phyloP scores from a whole-genome alignment of 495 filamentous ascomycete species.

The Wilcoxina mikolae region DNA sequence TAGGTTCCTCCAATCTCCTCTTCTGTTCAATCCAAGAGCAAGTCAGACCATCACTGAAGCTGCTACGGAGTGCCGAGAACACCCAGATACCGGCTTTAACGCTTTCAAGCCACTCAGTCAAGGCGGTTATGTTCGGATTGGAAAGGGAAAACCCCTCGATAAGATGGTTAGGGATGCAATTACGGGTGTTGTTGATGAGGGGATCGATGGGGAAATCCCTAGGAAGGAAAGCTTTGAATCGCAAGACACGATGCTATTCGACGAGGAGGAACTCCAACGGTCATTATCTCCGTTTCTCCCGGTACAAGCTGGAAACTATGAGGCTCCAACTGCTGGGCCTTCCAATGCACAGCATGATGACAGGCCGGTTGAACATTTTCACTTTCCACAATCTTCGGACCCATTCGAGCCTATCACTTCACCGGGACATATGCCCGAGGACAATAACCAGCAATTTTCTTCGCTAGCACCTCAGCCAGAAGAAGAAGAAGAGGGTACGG shows the following conservation, averaged over 20 bases:
- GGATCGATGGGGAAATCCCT: neutral
- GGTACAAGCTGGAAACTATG: neutral
- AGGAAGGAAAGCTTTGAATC: neutral
- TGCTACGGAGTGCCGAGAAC: neutral
- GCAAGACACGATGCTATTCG: neutral
- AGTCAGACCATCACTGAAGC: conserved; percentile 3
- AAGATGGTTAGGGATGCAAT: neutral
- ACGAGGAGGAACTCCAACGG: neutral
- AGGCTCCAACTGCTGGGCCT: neutral
- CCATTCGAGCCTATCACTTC: neutral
- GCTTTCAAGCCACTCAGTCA: neutral
- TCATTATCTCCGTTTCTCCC: neutral
- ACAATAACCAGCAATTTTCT: neutral
- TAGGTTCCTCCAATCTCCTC: neutral
- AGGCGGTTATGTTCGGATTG: conserved; percentile 6
- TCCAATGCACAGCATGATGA: neutral
- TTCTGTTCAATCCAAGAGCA: neutral
- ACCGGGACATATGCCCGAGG: neutral
- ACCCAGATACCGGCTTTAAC: neutral
- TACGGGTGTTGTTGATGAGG: neutral
- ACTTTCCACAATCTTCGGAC: neutral
- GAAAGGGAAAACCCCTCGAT: neutral
- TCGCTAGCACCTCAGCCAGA: neutral
- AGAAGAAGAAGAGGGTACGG: neutral
- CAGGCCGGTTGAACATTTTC: neutral